Evolutionary conservation across 352 stramenopile species (phyloP).

Genomic region (Detonula confervacea): DNA sequence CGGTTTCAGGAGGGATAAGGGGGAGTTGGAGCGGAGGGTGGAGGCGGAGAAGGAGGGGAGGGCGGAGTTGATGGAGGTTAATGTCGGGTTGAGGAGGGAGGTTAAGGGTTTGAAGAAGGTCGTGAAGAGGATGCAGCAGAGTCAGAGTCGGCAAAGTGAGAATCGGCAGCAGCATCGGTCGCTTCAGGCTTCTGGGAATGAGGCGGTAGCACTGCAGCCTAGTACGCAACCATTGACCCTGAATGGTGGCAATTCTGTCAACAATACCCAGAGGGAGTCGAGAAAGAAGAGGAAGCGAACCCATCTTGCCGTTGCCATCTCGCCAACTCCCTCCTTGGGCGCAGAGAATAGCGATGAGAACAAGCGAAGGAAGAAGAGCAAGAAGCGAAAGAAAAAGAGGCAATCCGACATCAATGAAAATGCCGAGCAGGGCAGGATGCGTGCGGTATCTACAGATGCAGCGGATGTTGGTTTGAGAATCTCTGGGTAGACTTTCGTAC

Average conservation of each 20-base stretch:
- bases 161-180: neutral
- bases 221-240: neutral
- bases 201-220: neutral
- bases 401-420: neutral
- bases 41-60: neutral
- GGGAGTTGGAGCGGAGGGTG: conserved; percentile 49
- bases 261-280: neutral
- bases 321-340: neutral
- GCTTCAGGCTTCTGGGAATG: neutral
- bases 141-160: neutral
- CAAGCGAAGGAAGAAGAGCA: conserved; percentile 10
- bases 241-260: too few relatives aligned
- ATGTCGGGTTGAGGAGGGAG: conserved; percentile 5
- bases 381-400: neutral
- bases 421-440: neutral
- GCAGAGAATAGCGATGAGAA: neutral
- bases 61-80: conserved; percentile 10
- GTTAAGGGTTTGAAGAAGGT: neutral
- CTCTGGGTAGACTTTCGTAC: too few relatives aligned
- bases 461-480: neutral
- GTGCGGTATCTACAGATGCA: neutral
- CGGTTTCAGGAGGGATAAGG: conserved; percentile 54
- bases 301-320: neutral
- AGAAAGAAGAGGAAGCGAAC: conserved; percentile 7
- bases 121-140: neutral